Evolutionary conservation across 371 early-diverging fungal genomes (phyloP).

Genomic region (Mortierella sp.): DNA sequence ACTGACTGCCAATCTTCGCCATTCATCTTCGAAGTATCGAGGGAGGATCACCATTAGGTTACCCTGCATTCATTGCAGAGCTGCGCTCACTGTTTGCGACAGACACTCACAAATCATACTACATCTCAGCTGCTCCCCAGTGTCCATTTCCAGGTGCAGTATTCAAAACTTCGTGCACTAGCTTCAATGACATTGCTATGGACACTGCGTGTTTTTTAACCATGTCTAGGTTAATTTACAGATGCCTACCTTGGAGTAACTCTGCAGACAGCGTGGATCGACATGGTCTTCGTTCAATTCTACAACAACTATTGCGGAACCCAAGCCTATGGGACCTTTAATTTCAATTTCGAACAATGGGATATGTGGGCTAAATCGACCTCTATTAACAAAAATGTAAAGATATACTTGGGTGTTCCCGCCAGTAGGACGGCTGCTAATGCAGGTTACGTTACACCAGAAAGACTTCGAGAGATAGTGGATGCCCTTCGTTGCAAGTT

Average conservation of each 20-base stretch:
- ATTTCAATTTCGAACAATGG: slow-evolving; percentile 78
- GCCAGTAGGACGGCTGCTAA: slow-evolving; percentile 72
- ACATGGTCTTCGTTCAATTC: slow-evolving; percentile 74
- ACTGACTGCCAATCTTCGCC: neutral
- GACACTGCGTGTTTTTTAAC: too few relatives aligned
- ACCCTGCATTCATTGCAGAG: slow-evolving; percentile 61
- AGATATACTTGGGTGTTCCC: slow-evolving; percentile 72
- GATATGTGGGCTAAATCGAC: slow-evolving; percentile 73
- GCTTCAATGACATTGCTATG: too few relatives aligned
- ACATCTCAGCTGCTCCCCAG: slow-evolving; percentile 80
- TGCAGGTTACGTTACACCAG: slow-evolving; percentile 67
- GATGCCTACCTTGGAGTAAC: slow-evolving; percentile 42
- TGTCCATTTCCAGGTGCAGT: slow-evolving; percentile 77
- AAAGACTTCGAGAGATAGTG: slow-evolving; percentile 56
- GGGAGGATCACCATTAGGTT: slow-evolving; percentile 33
- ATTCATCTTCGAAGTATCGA: slow-evolving; percentile 23
- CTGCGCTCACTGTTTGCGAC: slow-evolving; percentile 63
- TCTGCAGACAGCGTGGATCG: slow-evolving; percentile 43
- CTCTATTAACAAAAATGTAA: slow-evolving; percentile 70
- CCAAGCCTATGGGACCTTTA: slow-evolving; percentile 59
- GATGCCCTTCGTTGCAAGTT: slow-evolving; percentile 56
- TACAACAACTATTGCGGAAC: slow-evolving; percentile 80
- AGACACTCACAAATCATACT: slow-evolving; percentile 62
- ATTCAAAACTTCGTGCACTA: too few relatives aligned
- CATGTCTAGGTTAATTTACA: too few relatives aligned